These are phyloP conservation scores for Dendrobium chrysotoxum DNA, from an alignment of 106 monocot species.

Conservation along the genomic window DNA sequence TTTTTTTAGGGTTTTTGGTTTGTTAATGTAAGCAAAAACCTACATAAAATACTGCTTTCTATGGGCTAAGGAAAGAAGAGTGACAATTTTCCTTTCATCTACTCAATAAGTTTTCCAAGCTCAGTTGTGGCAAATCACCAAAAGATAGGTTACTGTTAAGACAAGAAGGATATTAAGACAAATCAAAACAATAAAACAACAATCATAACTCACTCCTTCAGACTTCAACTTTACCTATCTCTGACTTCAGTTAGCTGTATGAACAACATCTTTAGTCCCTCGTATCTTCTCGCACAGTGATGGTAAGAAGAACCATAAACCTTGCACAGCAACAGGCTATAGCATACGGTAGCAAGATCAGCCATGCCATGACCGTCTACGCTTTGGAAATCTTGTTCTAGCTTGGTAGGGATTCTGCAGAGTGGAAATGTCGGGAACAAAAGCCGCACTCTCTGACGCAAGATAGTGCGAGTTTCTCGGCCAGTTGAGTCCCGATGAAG, in stretches of 20 bases:
- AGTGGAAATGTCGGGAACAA: conserved; percentile 60
- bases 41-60: too few species aligned
- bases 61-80: too few species aligned
- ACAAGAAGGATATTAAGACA: not conserved
- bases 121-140: not conserved
- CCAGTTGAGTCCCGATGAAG: conserved; percentile 76
- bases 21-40: too few species aligned
- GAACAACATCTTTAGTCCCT: not conserved
- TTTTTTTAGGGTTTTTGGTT: too few species aligned
- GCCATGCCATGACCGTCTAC: conserved; percentile 8
- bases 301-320: not conserved
- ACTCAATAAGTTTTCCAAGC: too few species aligned
- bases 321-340: too few species aligned
- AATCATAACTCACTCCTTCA: not conserved
- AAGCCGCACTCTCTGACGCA: conserved; percentile 25
- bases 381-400: conserved; percentile 15
- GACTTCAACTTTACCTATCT: not conserved
- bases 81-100: too few species aligned
- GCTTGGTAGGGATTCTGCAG: conserved; percentile 5
- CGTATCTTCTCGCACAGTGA: not conserved
- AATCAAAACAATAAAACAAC: conserved; percentile 1
- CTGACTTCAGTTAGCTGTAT: not conserved
- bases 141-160: not conserved
- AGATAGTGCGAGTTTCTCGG: conserved; percentile 23
- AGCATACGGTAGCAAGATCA: not conserved